Evolutionary conservation across 768 basidiomycete species (phyloP).

Genomic region (Amanita pallidorosea): DNA sequence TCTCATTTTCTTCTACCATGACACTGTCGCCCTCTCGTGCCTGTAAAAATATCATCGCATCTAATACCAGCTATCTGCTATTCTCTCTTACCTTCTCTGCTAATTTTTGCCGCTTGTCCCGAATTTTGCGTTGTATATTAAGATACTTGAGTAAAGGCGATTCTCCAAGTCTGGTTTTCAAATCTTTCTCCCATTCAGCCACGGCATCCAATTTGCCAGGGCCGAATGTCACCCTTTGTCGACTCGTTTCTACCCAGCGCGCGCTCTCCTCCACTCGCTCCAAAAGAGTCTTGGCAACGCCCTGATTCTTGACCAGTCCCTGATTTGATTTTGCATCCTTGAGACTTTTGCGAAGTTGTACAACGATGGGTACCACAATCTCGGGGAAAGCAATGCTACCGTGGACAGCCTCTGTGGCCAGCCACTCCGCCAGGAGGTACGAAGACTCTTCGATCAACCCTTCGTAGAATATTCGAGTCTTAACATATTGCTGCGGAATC

Average conservation of each 20-base stretch:
- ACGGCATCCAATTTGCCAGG: slow-evolving; percentile 67
- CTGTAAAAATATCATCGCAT: slow-evolving; percentile 22
- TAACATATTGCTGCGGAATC: slow-evolving; percentile 78
- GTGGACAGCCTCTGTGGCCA: slow-evolving; percentile 57
- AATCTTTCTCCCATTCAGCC: slow-evolving; percentile 55
- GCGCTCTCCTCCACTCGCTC: slow-evolving; percentile 84
- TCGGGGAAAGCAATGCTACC: slow-evolving; percentile 93
- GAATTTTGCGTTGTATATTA: slow-evolving; percentile 68
- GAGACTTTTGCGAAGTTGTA: slow-evolving; percentile 60
- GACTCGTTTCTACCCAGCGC: slow-evolving; percentile 62
- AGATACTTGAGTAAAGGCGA: slow-evolving; percentile 78
- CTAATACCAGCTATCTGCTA: background rate
- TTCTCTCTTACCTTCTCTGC: slow-evolving; percentile 54
- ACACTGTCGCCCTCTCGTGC: slow-evolving; percentile 64
- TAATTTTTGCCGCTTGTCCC: slow-evolving; percentile 62
- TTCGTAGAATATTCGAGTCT: slow-evolving; percentile 80
- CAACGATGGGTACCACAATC: slow-evolving; percentile 67
- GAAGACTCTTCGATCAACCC: slow-evolving; percentile 72
- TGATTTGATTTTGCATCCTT: slow-evolving; percentile 45
- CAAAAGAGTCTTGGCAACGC: slow-evolving; percentile 60
- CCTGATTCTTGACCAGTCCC: slow-evolving; percentile 41
- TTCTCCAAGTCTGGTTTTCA: slow-evolving; percentile 48
- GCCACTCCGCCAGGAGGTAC: slow-evolving; percentile 77
- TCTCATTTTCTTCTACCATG: slow-evolving; percentile 46
- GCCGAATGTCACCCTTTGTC: slow-evolving; percentile 62